Conservation (phyloP, 2,329 filamentous ascomycete species). For the Grosmannia huntii region DNA sequence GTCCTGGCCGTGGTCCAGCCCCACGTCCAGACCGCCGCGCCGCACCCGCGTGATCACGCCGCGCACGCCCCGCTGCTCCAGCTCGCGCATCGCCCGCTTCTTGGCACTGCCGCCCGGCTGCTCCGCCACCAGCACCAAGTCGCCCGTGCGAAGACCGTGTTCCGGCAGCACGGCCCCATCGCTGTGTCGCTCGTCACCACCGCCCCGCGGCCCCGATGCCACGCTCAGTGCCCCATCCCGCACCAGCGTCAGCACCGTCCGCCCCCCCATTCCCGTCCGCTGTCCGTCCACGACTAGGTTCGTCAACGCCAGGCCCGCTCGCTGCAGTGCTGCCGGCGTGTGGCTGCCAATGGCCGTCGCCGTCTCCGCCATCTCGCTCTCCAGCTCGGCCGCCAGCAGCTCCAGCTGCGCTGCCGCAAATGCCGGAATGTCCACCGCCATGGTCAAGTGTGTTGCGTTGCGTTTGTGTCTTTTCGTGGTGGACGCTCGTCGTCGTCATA, state of each 20-base stretch:
- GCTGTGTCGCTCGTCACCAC: slow-evolving; percentile 18
- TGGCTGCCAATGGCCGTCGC: slow-evolving; percentile 52
- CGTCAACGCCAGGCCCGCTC: slow-evolving; percentile 65
- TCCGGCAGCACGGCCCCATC: no score
- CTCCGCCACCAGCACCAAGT: slow-evolving; percentile 65
- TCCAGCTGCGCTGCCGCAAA: slow-evolving; percentile 61
- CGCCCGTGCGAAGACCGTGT: slow-evolving; percentile 63
- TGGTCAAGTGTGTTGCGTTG: no score
- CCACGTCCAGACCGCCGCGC: slow-evolving; percentile 47
- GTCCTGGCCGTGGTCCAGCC: slow-evolving; percentile 44
- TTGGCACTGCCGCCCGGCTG: slow-evolving; percentile 60
- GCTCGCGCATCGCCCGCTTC: slow-evolving; percentile 58
- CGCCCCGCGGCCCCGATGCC: no score
- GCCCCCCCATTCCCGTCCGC: slow-evolving; percentile 84
- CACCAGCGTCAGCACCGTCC: slow-evolving; percentile 70
- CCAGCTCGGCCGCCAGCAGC: slow-evolving; percentile 58
- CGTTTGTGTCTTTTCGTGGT: neutral
- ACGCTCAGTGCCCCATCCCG: slow-evolving; percentile 41
- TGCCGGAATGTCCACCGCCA: slow-evolving; percentile 45
- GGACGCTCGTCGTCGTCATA: neutral
- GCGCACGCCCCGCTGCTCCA: slow-evolving; percentile 53
- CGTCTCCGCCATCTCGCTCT: slow-evolving; percentile 60
- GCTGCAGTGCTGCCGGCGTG: slow-evolving; percentile 56
- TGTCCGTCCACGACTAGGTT: slow-evolving; percentile 64
- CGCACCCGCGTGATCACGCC: slow-evolving; percentile 59